phyloP scores from a whole-genome alignment of 305 asterid species.

The Fraxinus xanthoxyloides region DNA sequence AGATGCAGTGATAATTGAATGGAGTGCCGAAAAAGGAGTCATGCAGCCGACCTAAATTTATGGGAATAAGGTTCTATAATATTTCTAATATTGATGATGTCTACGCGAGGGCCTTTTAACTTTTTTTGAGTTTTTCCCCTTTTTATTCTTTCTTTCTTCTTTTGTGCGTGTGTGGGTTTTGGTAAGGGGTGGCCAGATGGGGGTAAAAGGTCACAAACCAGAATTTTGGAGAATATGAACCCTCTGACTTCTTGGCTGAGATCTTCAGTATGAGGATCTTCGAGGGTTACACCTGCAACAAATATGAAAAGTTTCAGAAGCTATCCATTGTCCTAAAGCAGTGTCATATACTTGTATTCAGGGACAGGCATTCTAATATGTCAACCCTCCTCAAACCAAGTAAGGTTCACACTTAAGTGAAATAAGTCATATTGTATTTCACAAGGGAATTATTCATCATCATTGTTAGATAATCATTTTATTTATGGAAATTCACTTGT shows the following conservation, averaged over 20 bases:
- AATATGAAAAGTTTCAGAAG: conserved; percentile 21
- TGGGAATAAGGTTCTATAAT: background rate
- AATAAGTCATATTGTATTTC: background rate
- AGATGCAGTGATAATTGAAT: background rate
- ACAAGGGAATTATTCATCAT: background rate
- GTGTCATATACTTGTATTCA: background rate
- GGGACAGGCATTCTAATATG: background rate
- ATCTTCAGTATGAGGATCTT: conserved; percentile 98
- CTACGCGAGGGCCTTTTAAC: background rate
- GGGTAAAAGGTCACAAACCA: conserved; percentile 56
- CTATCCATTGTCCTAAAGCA: conserved; percentile 12
- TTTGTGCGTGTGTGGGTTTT: background rate
- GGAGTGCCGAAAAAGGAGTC: background rate
- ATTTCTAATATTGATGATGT: background rate
- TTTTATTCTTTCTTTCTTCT: background rate
- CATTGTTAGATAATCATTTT: background rate
- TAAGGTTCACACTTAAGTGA: background rate
- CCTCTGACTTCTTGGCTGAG: conserved; percentile 98
- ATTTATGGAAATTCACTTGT: background rate
- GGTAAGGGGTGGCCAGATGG: background rate
- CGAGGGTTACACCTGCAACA: conserved; percentile 88
- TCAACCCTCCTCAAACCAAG: background rate
- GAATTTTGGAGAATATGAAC: conserved; percentile 82
- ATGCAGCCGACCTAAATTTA: background rate
- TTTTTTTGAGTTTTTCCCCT: background rate